Evolutionary conservation across 2,329 filamentous ascomycete species (phyloP), one percentile per base, ranked within the genome.

Genomic region (Botryotinia narcissicola): DNA sequence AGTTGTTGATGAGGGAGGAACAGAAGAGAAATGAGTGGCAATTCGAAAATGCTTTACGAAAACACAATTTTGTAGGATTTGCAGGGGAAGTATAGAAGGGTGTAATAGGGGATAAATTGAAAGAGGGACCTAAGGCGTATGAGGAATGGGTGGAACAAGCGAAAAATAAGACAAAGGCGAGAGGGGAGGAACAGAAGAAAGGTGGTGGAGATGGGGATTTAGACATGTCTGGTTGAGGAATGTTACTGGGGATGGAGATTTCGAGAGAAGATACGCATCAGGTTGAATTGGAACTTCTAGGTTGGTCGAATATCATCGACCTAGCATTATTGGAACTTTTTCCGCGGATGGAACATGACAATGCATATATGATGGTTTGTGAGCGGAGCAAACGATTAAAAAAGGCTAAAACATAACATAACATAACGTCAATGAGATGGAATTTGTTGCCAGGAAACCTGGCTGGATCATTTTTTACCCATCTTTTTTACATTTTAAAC

Each of bases 21-120:
- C 87, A 88, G 80, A 97, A 97, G 88, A 87, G 96, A 70, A 87
- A 87, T 73, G 92, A 91, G 76, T 99, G 96, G 96, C 88, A 90
- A 81, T 98, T 96, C 87, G 96, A 99, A 87, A 99, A 99, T 83
- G 92, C 94, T 18, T 85, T 99, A 79, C 85, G 96, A 75, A 86
- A 93, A 78, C 95, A 97, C 83, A 99, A 99, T 83, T 99, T 99
- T 84, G 93, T 99, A 0, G 95, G 94, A 0, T 98, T 99, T 80
- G 92, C 95, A 4, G 94, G 93, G 20, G 94, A 98, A 85, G 86
- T 98, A 75, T 84, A 97, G 78, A 97, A 96, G 85, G 92, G 90
- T 0, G 95, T 98, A 6, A 92, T 94, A n/a, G 86, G 84, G 76
- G 82, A 84, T 75, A 97, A 97, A 86, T 81, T 97, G 59, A 85